Evolutionary conservation across 371 early-diverging fungal species (phyloP).

Genomic region (Apophysomyces sp.): DNA sequence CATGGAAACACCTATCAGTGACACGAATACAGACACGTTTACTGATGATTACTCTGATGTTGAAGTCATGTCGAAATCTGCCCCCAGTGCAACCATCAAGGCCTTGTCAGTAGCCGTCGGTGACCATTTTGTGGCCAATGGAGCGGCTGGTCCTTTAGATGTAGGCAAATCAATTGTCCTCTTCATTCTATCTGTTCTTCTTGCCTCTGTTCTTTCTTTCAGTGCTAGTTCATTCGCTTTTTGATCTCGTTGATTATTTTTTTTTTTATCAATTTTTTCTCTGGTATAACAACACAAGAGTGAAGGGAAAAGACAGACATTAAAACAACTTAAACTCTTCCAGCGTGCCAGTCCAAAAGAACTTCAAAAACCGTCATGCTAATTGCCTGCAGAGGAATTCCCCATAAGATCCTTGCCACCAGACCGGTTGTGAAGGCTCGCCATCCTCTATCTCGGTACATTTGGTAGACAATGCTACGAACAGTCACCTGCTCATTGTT

Average conservation of each 20-base stretch:
- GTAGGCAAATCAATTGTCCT: slow-evolving; percentile 6
- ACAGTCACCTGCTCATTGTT: slow-evolving; percentile 32
- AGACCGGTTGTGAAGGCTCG: slow-evolving; percentile 66
- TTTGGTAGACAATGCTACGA: slow-evolving; percentile 46
- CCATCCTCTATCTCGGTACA: slow-evolving; percentile 65
- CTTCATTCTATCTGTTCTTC: not conserved
- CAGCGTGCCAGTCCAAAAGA: slow-evolving; percentile 50
- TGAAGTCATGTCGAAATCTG: not conserved
- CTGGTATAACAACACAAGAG: no score
- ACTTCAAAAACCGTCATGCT: slow-evolving; percentile 78
- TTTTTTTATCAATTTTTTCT: not conserved
- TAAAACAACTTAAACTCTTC: not conserved
- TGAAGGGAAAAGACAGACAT: no score
- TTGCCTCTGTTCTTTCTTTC: not conserved
- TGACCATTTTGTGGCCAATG: not conserved
- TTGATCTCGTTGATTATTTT: not conserved
- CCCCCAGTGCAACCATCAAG: slow-evolving; percentile 1
- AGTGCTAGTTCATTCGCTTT: not conserved
- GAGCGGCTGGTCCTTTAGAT: slow-evolving; percentile 2
- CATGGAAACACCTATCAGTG: not conserved
- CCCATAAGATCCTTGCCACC: slow-evolving; percentile 67
- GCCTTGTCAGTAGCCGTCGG: not conserved
- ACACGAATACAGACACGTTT: not conserved
- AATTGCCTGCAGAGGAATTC: slow-evolving; percentile 68
- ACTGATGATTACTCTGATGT: not conserved